Conservation (phyloP, 192 early-diverging fungal species). For the Linnemannia schmuckeri region DNA sequence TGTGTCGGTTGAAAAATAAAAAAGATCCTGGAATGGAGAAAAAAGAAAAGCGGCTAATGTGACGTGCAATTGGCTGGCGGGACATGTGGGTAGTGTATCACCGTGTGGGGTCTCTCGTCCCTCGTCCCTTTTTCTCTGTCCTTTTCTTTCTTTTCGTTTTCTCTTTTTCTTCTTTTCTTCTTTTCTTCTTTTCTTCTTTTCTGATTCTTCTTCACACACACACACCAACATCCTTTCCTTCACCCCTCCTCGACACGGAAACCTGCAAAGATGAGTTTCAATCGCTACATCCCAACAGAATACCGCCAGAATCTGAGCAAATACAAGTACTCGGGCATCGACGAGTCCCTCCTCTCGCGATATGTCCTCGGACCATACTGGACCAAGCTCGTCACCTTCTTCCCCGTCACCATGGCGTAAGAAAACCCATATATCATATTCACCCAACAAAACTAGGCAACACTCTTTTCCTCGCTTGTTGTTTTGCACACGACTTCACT, state of each 20-base stretch:
- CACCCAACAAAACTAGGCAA: background rate
- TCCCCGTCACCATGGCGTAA: constrained; percentile 90
- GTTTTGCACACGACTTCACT: background rate
- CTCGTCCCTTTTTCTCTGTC: background rate
- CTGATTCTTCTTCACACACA: background rate
- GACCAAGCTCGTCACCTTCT: constrained; percentile 86
- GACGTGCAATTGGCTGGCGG: background rate
- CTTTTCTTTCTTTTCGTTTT: background rate
- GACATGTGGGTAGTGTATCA: background rate
- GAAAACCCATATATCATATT: constrained; percentile 19
- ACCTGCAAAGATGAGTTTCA: constrained; percentile 7
- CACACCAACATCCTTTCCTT: background rate
- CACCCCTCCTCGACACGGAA: background rate
- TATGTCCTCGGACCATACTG: constrained; percentile 89
- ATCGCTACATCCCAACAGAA: constrained; percentile 68
- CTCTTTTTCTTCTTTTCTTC: background rate
- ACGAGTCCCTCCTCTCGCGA: constrained; percentile 82
- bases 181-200: background rate
- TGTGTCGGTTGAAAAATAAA: background rate
- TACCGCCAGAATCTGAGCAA: constrained; percentile 78
- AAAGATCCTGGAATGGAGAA: background rate
- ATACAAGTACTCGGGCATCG: constrained; percentile 91
- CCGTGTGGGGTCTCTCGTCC: background rate
- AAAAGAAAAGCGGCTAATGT: background rate
- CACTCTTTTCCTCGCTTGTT: background rate